Evolutionary conservation across 495 filamentous ascomycete species (phyloP).

Genomic region (Aspergillus ostianus): DNA sequence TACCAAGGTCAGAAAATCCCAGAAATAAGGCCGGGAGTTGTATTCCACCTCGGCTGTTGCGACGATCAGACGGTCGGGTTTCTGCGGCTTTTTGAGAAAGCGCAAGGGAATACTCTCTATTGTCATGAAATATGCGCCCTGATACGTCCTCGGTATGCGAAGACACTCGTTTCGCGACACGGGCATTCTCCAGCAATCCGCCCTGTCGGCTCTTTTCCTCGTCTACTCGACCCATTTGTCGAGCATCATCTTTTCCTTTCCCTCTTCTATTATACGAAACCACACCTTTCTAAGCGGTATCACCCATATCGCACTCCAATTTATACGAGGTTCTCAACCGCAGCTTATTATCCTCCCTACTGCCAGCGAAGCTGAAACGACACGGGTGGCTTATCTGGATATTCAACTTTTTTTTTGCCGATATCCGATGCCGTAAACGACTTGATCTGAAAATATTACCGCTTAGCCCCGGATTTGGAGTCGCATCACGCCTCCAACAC

Average conservation of each 20-base stretch:
- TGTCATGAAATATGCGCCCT: slow-evolving; percentile 3
- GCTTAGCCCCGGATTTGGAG: too few species aligned
- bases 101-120: slow-evolving; percentile 3
- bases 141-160: slow-evolving; percentile 1
- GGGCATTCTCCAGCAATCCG: background rate
- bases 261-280: slow-evolving; percentile 1
- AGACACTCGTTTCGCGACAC: background rate
- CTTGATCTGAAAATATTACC: background rate
- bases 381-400: background rate
- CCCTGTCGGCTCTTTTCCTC: background rate
- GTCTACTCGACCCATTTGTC: too few species aligned
- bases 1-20: slow-evolving; percentile 45
- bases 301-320: background rate
- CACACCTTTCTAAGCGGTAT: background rate
- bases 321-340: background rate
- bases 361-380: background rate
- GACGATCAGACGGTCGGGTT: slow-evolving; percentile 10
- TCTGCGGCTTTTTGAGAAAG: slow-evolving; percentile 11
- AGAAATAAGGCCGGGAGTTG: slow-evolving; percentile 31
- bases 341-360: background rate
- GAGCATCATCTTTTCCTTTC: background rate
- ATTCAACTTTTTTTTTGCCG: background rate
- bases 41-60: slow-evolving; percentile 2
- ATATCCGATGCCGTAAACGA: background rate
- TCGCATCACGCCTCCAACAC: background rate